These are phyloP conservation scores for Capsicum pubescens DNA, from an alignment of 257 asterid genomes.

Conservation along the genomic window DNA sequence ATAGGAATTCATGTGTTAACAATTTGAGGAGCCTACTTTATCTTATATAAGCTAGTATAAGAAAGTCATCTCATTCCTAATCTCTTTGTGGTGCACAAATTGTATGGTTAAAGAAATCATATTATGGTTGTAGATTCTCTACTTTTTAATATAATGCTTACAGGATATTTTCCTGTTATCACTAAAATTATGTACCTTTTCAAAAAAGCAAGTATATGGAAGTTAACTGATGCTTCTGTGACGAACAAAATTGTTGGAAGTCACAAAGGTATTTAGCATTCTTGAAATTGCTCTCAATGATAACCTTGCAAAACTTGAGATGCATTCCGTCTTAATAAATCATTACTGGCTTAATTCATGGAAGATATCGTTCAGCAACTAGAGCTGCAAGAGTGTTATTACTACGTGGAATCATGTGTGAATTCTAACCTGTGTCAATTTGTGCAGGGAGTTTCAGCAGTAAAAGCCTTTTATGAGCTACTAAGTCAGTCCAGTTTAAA, in stretches of 20 bases:
- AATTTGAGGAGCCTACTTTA: neutral
- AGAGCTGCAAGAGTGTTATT: neutral
- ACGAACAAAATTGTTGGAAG: neutral
- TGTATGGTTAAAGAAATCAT: neutral
- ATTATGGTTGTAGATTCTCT: neutral
- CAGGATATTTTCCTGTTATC: neutral
- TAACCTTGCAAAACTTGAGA: neutral
- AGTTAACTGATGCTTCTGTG: neutral
- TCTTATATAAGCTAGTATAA: neutral
- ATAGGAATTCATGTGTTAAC: neutral
- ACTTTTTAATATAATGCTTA: neutral
- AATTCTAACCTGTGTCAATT: neutral
- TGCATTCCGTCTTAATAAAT: neutral
- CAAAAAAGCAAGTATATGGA: neutral
- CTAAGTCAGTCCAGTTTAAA: conserved; percentile 77
- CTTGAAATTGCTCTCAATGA: neutral
- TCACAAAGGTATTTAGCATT: neutral
- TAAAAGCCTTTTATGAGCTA: conserved; percentile 82
- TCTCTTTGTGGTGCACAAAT: neutral
- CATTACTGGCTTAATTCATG: neutral
- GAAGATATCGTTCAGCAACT: neutral
- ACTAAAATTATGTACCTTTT: neutral
- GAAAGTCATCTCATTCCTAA: neutral
- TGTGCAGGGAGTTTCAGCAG: conserved; percentile 87
- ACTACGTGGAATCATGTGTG: neutral